Evolutionary conservation across 805 yeast species (phyloP), one percentile per base, ranked within the genome.

Genomic region (Yamadazyma insecticola): DNA sequence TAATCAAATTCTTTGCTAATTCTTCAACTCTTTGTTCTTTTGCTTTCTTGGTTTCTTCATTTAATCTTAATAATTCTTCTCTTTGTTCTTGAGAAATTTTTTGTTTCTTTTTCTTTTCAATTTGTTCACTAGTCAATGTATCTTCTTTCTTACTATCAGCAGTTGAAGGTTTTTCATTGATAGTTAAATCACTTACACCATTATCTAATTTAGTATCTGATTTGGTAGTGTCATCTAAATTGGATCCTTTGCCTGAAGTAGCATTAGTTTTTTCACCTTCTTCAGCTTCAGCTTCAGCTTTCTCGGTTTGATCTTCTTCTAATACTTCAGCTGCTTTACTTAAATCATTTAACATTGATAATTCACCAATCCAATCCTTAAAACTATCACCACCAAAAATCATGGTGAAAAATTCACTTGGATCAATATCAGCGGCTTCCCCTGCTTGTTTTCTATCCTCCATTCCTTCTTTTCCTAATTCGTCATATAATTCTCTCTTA

Each of bases 351-450:
- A 92, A 57, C 53, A 89, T 67, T 17, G 88, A 74, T 11, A 55
- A 42, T 53, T 92, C 96, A 5, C 98, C 98, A 47, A 90, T 85
- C 70, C 88, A 84, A 36, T 76, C 82, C 36, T 71, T 63, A 51
- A 84, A 84, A 2, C 79, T 76, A 36, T 80, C 88, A 30, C 94
- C 94, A 35, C 94, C 94, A 55, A 84, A 92, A 22, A 92, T 82
- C 51, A 70, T 70, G 22, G 81, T 72, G 60, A 92, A 87, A 48
- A 86, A 81, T 51, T 89, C 96, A 31, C 72, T 65, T 0, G 97
- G 95, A 53, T 92, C 97, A 20, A 63, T 48, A 13, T 60, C 67
- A 35, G 79, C 85, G 36, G 80, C 83, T 7, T 87, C 89, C 6
- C 72, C 78, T 2, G 87, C 87, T 22, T 72, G 69, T 2, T 36